These are phyloP conservation scores for Colletotrichum horii DNA, from an alignment of 2,329 filamentous ascomycete species.

Conservation along the genomic window DNA sequence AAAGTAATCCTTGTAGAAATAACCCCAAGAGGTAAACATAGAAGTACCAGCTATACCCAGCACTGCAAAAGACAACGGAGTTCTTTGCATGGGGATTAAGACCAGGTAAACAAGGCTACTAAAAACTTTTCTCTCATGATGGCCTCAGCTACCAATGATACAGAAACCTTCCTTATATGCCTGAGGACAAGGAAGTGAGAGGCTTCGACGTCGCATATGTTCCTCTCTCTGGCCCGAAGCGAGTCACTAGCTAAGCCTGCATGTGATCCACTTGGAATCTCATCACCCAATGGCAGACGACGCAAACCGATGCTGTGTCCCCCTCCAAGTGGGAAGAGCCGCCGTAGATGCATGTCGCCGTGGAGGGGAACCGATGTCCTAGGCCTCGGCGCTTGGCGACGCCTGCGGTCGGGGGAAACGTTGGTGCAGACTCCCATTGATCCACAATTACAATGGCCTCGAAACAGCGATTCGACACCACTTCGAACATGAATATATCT, in stretches of 20 bases:
- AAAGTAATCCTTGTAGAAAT: too few relatives aligned
- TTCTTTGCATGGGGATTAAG: background rate
- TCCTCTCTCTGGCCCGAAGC: background rate
- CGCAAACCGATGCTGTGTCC: background rate
- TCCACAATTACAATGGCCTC: background rate
- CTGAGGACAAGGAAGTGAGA: background rate
- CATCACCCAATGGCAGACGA: slow-evolving; percentile 4
- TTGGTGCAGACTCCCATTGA: background rate
- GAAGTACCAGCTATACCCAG: too few relatives aligned
- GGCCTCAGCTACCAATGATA: background rate
- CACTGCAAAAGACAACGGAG: too few relatives aligned
- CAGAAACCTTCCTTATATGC: background rate
- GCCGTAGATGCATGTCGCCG: background rate
- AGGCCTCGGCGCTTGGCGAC: background rate
- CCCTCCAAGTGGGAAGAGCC: background rate
- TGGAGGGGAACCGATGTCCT: background rate
- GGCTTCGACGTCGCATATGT: background rate
- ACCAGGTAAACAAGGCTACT: background rate
- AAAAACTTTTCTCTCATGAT: background rate
- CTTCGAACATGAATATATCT: slow-evolving; percentile 19
- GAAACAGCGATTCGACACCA: background rate
- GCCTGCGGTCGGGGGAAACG: background rate
- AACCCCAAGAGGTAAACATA: too few relatives aligned
- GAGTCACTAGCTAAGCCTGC: background rate
- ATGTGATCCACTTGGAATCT: slow-evolving; percentile 3